Base-by-base conservation (phyloP, 805 yeast genomes). In the Yamadazyma sp. region DNA sequence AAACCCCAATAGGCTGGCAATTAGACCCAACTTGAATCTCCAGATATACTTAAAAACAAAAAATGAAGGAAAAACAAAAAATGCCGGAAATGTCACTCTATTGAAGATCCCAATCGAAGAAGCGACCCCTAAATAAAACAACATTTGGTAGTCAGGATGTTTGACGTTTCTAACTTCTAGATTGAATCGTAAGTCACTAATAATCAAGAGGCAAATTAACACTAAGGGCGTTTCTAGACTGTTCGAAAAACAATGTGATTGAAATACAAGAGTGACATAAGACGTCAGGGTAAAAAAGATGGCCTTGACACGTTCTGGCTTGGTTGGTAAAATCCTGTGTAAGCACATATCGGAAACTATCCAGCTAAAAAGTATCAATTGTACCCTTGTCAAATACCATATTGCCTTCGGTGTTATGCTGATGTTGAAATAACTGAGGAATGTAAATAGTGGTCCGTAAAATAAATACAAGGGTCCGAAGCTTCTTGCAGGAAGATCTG, bases 201-300 rank as follows among this genome's bases (percentile, higher is more conserved):
- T 69, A 20, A 80, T 55, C 41, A 71, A 74, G 5, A 84, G 52
- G 11, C 70, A 55, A 47, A 75, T 55, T 14, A 82, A 48, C 7
- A 84, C 62, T 28, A 83, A 54, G 38, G 62, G 57, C 25, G 85
- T 83, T 56, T 93, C 99, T 1, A 86, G 53, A 15, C 89, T 77
- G 55, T 93, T 93, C n/a, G 96, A 85, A 50, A 93, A 85, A 1
- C 95, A 80, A 54, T 89, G 97, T 0, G 86, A 70, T 54, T 93
- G 98, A 50, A 81, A 81, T 0, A 82, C 77, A 66, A 87, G 70
- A 0, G 95, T 81, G 21, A 88, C 72, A 53, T 85, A 91, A 4
- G 78, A 72, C 1, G 80, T 69, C 60, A 67, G 71, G n/a, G 64
- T 60, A 45, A 77, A 75, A 37, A 72, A 68, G 2, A 72, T 49